Conservation (phyloP, 139 green algal species). For the Axilococcus clingmanii region DNA sequence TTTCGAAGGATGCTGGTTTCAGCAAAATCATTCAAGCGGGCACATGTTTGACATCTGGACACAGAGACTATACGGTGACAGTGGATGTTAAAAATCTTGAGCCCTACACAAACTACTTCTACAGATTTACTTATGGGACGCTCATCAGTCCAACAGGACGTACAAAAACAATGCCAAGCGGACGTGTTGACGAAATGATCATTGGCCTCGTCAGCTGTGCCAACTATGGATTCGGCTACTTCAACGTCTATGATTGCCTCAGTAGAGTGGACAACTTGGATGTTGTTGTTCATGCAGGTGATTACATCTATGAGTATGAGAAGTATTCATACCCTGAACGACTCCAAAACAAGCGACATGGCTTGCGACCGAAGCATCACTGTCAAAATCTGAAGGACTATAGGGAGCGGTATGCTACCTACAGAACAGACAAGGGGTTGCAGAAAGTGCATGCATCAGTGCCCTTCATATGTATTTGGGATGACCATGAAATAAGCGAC, state of each 20-base stretch:
- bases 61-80: too few species aligned
- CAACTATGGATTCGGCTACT: conserved; percentile 15
- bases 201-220: conserved; percentile 10
- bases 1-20: too few species aligned
- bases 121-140: too few species aligned
- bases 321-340: conserved; percentile 3
- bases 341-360: not conserved
- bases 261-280: conserved; percentile 12
- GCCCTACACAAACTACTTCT: too few species aligned
- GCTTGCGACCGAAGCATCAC: conserved; percentile 18
- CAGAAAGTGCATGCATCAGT: too few species aligned
- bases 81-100: too few species aligned
- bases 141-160: not conserved
- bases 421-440: too few species aligned
- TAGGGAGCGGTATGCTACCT: too few species aligned
- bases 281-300: conserved; percentile 18
- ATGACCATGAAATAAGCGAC: too few species aligned
- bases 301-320: conserved; percentile 17
- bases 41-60: too few species aligned
- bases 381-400: conserved; percentile 8
- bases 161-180: conserved; percentile 8
- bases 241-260: conserved; percentile 18
- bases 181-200: not conserved
- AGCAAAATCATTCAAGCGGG: too few species aligned
- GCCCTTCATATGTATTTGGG: too few species aligned